phyloP scores from a whole-genome alignment of 176 grass and related monocot species.

The Zizania latifolia region DNA sequence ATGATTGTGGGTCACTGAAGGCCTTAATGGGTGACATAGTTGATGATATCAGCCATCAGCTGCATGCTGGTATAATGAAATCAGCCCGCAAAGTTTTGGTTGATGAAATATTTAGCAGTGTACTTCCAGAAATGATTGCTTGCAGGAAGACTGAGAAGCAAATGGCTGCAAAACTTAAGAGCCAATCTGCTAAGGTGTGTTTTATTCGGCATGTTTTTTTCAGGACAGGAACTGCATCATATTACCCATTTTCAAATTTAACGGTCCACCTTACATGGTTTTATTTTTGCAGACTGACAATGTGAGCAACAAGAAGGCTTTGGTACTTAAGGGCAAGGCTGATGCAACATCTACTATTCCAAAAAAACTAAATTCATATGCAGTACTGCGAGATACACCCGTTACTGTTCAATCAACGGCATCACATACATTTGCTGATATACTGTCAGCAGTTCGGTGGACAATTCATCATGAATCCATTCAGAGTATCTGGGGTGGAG shows the following conservation, averaged over 20 bases:
- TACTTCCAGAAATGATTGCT: conserved; percentile 76
- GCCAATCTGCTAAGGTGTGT: conserved; percentile 46
- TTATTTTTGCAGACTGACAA: conserved; percentile 28
- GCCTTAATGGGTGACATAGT: conserved; percentile 49
- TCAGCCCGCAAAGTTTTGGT: conserved; percentile 66
- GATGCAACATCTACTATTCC: not conserved
- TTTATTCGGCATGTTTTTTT: conserved; percentile 13
- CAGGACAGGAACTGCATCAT: not conserved
- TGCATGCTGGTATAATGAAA: conserved; percentile 91
- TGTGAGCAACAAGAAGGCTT: conserved; percentile 36
- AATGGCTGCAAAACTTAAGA: conserved; percentile 40
- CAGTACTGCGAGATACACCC: conserved; percentile 5
- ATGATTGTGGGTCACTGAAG: conserved; percentile 37
- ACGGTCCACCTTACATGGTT: not conserved
- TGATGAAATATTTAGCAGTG: conserved; percentile 79
- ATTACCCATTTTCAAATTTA: not conserved
- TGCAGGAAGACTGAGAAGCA: conserved; percentile 49
- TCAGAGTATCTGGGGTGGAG: conserved; percentile 60
- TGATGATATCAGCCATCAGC: conserved; percentile 58
- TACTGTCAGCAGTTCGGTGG: conserved; percentile 47
- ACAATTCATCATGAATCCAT: conserved; percentile 70
- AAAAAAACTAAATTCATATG: conserved; percentile 26
- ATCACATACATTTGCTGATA: conserved; percentile 36
- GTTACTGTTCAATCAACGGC: conserved; percentile 3
- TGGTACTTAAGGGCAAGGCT: conserved; percentile 18